Evolutionary conservation across 176 grass and related monocot genomes (phyloP).

Genomic region (Cocos nucifera): DNA sequence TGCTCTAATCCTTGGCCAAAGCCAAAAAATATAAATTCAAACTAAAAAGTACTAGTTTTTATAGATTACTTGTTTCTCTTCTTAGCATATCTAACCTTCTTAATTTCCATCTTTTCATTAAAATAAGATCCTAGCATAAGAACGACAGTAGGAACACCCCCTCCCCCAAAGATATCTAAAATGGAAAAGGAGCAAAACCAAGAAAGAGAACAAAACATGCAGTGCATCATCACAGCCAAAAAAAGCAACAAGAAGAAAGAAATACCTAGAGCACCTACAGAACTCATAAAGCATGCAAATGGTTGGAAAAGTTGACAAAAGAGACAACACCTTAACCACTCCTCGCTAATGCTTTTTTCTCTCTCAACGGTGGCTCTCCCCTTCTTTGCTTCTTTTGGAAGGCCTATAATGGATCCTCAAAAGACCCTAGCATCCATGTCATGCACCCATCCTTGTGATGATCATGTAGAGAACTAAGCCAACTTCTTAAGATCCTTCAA

Average conservation of each 20-base stretch:
- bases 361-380: neutral
- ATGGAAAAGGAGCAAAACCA: conserved; percentile 4
- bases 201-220: neutral
- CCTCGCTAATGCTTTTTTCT: no score
- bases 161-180: conserved; percentile 5
- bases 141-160: no score
- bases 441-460: no score
- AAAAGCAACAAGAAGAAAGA: neutral
- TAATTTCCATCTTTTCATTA: neutral
- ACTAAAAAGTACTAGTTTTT: no score
- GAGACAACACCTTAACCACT: neutral
- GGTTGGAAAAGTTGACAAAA: neutral
- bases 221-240: neutral
- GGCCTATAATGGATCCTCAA: no score
- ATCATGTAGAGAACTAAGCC: no score
- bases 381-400: neutral
- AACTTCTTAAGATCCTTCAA: no score
- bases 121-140: conserved; percentile 7
- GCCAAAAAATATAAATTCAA: no score
- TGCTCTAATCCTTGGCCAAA: no score
- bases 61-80: no score
- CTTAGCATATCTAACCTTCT: no score
- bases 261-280: conserved; percentile 56
- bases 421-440: no score
- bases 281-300: conserved; percentile 21